phyloP scores from a whole-genome alignment of 345 rosid genomes.

The Citrus inodora region DNA sequence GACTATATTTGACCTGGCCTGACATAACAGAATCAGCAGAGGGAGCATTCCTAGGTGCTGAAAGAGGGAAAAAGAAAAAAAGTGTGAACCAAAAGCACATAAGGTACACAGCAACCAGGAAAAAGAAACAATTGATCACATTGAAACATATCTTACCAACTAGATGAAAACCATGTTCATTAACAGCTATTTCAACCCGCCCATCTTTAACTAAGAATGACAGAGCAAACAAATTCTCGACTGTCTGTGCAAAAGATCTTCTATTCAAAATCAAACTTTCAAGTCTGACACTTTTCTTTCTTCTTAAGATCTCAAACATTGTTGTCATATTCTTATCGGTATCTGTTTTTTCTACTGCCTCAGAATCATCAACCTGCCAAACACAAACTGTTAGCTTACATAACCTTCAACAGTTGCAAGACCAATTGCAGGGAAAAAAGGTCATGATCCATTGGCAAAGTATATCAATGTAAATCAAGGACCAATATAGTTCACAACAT shows the following conservation, averaged over 20 bases:
- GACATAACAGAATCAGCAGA: constrained; percentile 47
- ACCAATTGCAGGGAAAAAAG: neutral
- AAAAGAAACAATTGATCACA: neutral
- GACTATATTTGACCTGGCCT: constrained; percentile 59
- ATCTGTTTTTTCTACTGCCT: constrained; percentile 66
- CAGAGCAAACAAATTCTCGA: constrained; percentile 84
- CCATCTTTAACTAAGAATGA: constrained; percentile 94
- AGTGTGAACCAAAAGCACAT: neutral
- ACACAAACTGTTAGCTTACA: neutral
- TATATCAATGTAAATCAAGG: neutral
- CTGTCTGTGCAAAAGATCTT: constrained; percentile 81
- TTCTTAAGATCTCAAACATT: constrained; percentile 69
- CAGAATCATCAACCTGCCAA: constrained; percentile 52
- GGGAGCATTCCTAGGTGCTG: constrained; percentile 91
- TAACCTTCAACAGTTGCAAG: neutral
- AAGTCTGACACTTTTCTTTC: constrained; percentile 51
- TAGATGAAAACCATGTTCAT: constrained; percentile 59
- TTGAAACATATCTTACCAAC: constrained; percentile 51
- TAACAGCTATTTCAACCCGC: constrained; percentile 56
- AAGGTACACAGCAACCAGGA: neutral
- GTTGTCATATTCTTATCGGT: constrained; percentile 75
- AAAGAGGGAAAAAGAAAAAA: constrained; percentile 12
- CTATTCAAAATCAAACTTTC: constrained; percentile 74
- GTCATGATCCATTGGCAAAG: neutral
- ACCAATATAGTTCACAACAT: neutral